Base-by-base conservation (phyloP, 2,329 filamentous ascomycete genomes). In the Trichoderma sp. region DNA sequence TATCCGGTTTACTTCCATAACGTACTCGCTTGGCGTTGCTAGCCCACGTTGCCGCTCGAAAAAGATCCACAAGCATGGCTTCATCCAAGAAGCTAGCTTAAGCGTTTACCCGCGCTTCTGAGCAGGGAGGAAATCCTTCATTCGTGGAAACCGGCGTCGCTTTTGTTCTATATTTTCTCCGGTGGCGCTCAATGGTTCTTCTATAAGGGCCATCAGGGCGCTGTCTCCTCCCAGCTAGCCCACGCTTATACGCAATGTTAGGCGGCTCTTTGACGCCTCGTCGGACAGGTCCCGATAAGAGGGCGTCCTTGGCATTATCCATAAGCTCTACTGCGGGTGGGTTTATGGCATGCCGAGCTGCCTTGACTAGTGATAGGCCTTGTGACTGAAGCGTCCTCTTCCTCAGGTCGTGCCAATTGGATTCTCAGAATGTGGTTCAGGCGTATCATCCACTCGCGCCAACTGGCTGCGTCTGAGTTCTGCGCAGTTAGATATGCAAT, bases 1-100 rank as follows among this genome's bases (percentile, higher is more conserved):
- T 66, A 27, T 49, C 63, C 63, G 63, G 63, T 52, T 66, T 66
- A 66, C 63, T 14, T 27, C 66, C 49, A 68, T 62, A 8, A 10
- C 40, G 40, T 56, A 8, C n/a, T 16, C 63, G 40, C 63, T 49
- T 49, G 63, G 63, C 24, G 43, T 31, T 55, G 24, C 52, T 37
- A 35, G 43, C 24, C 11, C 24, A 40, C 8, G 31, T 33, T 37
- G 63, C 35, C 37, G 37, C 47, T 49, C 11, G 37, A 7, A 19
- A 19, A 21, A 31, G 52, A 14, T 57, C 62, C 52, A 65, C 62
- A 55, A 47, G 43, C 53, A 11, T 24, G 27, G 7, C 21, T 29
- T 55, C 49, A 27, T 40, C 19, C 40, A n/a, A 37, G 4, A 8
- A 58, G 27, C 52, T 49, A 58, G 27, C 40, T 29, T 21, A 49